These are phyloP conservation scores for Colletotrichum costaricense DNA, from an alignment of 2,329 filamentous ascomycete species.

Conservation along the genomic window DNA sequence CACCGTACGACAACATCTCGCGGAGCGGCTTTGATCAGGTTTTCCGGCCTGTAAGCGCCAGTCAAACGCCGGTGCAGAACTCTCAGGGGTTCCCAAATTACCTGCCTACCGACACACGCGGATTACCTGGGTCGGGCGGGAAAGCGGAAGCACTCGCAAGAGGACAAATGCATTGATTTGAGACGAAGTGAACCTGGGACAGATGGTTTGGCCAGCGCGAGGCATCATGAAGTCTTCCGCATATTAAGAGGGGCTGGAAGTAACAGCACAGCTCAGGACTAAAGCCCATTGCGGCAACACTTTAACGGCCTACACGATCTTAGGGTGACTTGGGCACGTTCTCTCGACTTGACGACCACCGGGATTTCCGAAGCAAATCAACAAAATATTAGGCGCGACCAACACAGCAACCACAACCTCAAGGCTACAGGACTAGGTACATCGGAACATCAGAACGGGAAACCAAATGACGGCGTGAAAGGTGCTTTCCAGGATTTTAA, in stretches of 20 bases:
- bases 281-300: not conserved
- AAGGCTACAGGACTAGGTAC: not conserved
- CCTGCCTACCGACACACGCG: slow-evolving; percentile 46
- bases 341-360: not conserved
- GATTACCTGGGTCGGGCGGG: slow-evolving; percentile 38
- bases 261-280: not conserved
- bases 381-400: not conserved
- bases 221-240: not conserved
- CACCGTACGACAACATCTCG: slow-evolving; percentile 48
- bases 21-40: slow-evolving; percentile 48
- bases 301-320: not conserved
- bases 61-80: slow-evolving; percentile 43
- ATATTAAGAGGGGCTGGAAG: not conserved
- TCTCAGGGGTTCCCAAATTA: slow-evolving; percentile 48
- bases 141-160: slow-evolving; percentile 30
- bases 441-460: not conserved
- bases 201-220: not conserved
- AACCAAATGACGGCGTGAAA: slow-evolving; percentile 1
- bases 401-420: not conserved
- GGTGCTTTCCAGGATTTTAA: not conserved
- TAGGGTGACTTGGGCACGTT: not conserved
- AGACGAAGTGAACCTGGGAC: not conserved
- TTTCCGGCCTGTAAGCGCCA: slow-evolving; percentile 47
- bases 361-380: not conserved
- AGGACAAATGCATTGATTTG: slow-evolving; percentile 30